Evolutionary conservation across 495 filamentous ascomycete species (phyloP).

Genomic region (Elasticomyces elasticus): DNA sequence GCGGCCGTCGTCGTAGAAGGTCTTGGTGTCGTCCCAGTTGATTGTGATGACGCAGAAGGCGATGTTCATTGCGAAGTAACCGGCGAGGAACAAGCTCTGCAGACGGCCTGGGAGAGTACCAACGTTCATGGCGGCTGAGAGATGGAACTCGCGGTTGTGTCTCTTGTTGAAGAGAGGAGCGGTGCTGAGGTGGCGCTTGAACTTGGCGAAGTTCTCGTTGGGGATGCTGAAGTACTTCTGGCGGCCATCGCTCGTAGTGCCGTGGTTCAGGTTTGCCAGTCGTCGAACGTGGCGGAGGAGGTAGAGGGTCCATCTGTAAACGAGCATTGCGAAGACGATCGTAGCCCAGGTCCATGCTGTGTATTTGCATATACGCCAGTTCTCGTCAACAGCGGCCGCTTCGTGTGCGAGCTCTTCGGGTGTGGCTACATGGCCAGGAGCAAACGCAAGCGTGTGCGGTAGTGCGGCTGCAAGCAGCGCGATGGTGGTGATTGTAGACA

Average conservation of each 20-base stretch:
- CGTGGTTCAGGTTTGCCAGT: slow-evolving; percentile 19
- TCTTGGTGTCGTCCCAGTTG: slow-evolving; percentile 42
- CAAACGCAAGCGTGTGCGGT: background rate
- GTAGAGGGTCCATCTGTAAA: slow-evolving; percentile 12
- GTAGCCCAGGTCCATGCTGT: slow-evolving; percentile 16
- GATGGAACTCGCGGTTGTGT: slow-evolving; percentile 75
- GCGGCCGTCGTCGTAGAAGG: slow-evolving; percentile 46
- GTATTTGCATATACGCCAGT: slow-evolving; percentile 15
- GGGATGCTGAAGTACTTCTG: slow-evolving; percentile 21
- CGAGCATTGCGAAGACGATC: slow-evolving; percentile 13
- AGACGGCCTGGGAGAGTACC: slow-evolving; percentile 80
- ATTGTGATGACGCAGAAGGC: slow-evolving; percentile 51
- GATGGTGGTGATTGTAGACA: background rate
- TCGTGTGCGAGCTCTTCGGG: background rate
- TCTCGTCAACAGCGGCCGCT: slow-evolving; percentile 14
- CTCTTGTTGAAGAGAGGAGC: slow-evolving; percentile 72
- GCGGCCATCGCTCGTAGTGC: slow-evolving; percentile 11
- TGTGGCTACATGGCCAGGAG: background rate
- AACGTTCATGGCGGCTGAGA: slow-evolving; percentile 69
- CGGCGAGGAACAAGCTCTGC: slow-evolving; percentile 59
- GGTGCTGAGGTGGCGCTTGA: slow-evolving; percentile 75
- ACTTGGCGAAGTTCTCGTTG: slow-evolving; percentile 17
- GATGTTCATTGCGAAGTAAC: slow-evolving; percentile 55
- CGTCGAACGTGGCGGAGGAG: slow-evolving; percentile 15
- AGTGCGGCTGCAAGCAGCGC: slow-evolving; percentile 1